Evolutionary conservation across 2,329 filamentous ascomycete species (phyloP), one percentile per base, ranked within the genome.

Genomic region (Claviceps africana): DNA sequence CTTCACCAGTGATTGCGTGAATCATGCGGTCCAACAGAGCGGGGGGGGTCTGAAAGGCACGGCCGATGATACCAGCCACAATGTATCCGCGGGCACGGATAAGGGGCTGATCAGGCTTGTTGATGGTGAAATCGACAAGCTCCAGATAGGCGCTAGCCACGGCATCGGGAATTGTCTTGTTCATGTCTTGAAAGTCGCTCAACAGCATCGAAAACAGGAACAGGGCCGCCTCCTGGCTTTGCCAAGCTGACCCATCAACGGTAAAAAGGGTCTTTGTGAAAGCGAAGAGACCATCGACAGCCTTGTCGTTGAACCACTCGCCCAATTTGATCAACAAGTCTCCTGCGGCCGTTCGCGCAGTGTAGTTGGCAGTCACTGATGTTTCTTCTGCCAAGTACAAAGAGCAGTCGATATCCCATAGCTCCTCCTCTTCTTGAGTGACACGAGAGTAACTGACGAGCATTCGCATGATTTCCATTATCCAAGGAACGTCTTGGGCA

Each of bases 391-490:
- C 91, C 47, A 98, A 76, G 68, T 94, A 98, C 2, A 98, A 78
- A 54, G 95, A 97, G 59, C 94, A 86, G 66, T 98, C 93, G 56
- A 96, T 88, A 60, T 96, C 88, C 93, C 93, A 98, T 10, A 98
- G 71, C 8, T 87, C 88, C 69, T 96, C 88, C 63, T 97, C 93
- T 66, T 98, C 93, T 30, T 81, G 83, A 2, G 86, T 90, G 60
- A 98, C 94, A 58, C 91, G 88, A 13, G 89, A 85, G 67, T 95
- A 97, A 1, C 83, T 81, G 21, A 89, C 82, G 10, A 89, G 80
- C 57, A 96, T 77, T 64, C 85, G 86, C 80, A 96, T 86, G 21
- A 96, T 82, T 61, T 95, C 86, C 35, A 86, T 77, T 58, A 96
- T 77, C 91, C 91, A 97, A 8, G 82, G 81, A 2, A 83, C 82